Conservation (phyloP, 2,329 filamentous ascomycete species). For the Aspergillus fumigatus region DNA sequence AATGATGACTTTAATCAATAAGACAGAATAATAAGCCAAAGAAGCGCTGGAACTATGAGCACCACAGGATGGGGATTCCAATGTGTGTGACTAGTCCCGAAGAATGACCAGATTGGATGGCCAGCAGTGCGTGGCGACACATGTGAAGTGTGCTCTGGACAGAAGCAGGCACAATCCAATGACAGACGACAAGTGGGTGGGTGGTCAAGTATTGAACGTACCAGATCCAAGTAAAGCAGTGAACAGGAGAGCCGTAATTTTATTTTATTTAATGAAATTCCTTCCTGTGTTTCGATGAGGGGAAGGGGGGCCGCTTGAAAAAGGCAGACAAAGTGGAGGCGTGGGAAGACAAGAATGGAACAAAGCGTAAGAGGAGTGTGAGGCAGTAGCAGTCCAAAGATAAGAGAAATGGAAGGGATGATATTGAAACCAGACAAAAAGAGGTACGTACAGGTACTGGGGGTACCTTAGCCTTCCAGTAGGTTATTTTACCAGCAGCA, state of each 20-base stretch:
- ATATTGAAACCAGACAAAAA: constrained; percentile 9
- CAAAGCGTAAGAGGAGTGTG: constrained; percentile 20
- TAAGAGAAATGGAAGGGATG: constrained; percentile 8
- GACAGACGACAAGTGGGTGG: constrained; percentile 13
- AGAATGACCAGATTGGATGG: constrained; percentile 15
- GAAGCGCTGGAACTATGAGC: constrained; percentile 9
- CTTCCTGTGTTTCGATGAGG: constrained; percentile 2
- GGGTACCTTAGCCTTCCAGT: constrained; percentile 3
- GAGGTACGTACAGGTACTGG: constrained; percentile 3
- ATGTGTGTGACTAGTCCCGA: constrained; percentile 19
- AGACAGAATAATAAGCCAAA: constrained; percentile 5
- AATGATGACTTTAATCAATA: constrained; percentile 1
- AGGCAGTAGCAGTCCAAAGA: constrained; percentile 8
- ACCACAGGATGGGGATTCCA: constrained; percentile 8
- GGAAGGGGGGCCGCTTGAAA: constrained; percentile 11
- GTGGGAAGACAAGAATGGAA: constrained; percentile 21
- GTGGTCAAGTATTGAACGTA: constrained; percentile 15
- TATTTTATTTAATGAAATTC: constrained; percentile 12
- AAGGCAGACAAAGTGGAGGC: constrained; percentile 26
- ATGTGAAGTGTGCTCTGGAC: constrained; percentile 16
- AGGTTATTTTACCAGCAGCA: constrained; percentile 15
- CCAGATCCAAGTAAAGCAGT: constrained; percentile 18
- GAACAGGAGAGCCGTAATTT: constrained; percentile 15
- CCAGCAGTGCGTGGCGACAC: constrained; percentile 26
- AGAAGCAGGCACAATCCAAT: constrained; percentile 10